Conservation (phyloP, 2,329 filamentous ascomycete genomes). For the Zalaria sp. region DNA sequence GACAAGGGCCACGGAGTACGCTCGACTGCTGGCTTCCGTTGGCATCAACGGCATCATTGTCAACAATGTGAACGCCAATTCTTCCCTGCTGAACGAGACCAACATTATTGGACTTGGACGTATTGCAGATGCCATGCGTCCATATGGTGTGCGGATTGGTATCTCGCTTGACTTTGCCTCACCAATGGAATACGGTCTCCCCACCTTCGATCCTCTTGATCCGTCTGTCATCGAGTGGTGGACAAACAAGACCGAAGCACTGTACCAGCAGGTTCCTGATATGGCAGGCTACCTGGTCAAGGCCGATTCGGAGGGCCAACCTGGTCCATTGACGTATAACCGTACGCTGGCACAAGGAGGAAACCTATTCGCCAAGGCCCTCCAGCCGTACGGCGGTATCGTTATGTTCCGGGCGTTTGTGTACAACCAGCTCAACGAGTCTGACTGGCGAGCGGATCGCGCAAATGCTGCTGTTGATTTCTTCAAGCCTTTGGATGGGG, state of each 20-base stretch:
- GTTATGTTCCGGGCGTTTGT: constrained; percentile 63
- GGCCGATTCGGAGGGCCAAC: constrained; percentile 58
- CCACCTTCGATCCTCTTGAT: constrained; percentile 53
- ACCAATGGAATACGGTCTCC: constrained; percentile 37
- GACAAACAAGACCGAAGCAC: constrained; percentile 41
- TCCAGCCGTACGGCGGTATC: constrained; percentile 45
- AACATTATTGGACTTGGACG: constrained; percentile 49
- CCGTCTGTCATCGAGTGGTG: constrained; percentile 47
- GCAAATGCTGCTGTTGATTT: constrained; percentile 57
- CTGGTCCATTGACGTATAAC: constrained; percentile 55
- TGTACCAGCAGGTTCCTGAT: constrained; percentile 51
- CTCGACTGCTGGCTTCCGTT: constrained; percentile 51
- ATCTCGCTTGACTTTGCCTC: constrained; percentile 57
- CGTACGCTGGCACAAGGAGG: constrained; percentile 54
- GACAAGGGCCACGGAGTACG: constrained; percentile 47
- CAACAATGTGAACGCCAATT: constrained; percentile 61
- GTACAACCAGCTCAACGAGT: constrained; percentile 45
- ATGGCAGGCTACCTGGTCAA: constrained; percentile 58
- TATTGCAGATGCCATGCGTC: constrained; percentile 51
- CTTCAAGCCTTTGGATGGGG: constrained; percentile 48
- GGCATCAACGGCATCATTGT: constrained; percentile 52
- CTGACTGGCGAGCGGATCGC: constrained; percentile 51
- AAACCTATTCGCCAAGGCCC: constrained; percentile 50
- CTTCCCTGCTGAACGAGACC: constrained; percentile 36
- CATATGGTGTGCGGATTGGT: constrained; percentile 52